Evolutionary conservation across 495 filamentous ascomycete genomes (phyloP).

Genomic region (Xylaria venustula): DNA sequence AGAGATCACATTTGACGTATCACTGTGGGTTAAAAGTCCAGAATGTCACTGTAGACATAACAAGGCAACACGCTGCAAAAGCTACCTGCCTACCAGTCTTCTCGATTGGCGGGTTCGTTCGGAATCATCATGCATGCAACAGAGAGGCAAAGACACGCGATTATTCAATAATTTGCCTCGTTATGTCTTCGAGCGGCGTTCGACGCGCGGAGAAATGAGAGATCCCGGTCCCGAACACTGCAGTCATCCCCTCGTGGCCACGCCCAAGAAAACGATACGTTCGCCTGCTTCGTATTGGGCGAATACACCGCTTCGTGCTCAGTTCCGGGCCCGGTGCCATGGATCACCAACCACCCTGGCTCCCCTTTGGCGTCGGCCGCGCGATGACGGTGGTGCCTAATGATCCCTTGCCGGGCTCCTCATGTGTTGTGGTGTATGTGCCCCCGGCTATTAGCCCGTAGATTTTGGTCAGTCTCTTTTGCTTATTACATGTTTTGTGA

Average conservation of each 20-base stretch:
- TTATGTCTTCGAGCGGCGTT: no score
- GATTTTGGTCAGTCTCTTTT: neutral
- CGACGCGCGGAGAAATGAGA: no score
- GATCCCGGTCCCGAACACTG: no score
- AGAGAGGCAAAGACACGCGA: no score
- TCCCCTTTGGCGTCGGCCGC: neutral
- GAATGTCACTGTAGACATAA: no score
- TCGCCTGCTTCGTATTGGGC: neutral
- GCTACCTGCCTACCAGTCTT: no score
- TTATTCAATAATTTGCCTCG: no score
- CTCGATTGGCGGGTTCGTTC: no score
- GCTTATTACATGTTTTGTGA: neutral
- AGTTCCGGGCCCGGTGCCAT: constrained; percentile 1
- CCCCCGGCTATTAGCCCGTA: neutral
- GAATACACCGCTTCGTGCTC: neutral
- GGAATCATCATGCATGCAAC: no score
- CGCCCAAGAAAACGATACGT: no score
- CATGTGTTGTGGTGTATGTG: neutral
- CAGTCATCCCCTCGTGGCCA: no score
- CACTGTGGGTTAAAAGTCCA: neutral
- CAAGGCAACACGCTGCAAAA: neutral
- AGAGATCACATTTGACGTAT: neutral
- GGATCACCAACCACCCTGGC: neutral
- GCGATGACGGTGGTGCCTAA: neutral
- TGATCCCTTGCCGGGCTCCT: neutral